phyloP scores from a whole-genome alignment of 1,139 yeast species.

The Suhomyces wounanorum region DNA sequence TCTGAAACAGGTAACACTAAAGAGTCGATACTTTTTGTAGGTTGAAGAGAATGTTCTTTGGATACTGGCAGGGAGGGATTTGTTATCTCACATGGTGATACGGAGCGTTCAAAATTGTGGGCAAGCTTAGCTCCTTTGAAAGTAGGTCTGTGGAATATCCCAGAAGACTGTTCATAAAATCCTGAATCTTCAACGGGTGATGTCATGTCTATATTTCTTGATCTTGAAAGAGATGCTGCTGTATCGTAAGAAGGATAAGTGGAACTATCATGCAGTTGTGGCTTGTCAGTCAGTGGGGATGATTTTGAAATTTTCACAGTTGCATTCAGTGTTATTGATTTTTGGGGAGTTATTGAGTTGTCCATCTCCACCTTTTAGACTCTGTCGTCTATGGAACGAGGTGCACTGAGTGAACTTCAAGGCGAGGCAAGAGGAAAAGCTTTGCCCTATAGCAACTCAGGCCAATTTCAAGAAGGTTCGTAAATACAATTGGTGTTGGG shows the following conservation, averaged over 20 bases:
- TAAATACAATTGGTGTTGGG: neutral
- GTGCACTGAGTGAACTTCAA: neutral
- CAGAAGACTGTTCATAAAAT: slow-evolving; percentile 1
- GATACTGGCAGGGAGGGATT: slow-evolving; percentile 10
- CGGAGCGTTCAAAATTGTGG: slow-evolving; percentile 27
- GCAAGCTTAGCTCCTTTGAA: slow-evolving; percentile 18
- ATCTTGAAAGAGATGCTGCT: neutral
- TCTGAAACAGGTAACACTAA: neutral
- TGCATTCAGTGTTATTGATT: neutral
- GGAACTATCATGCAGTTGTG: neutral
- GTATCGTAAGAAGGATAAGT: neutral
- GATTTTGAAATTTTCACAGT: neutral
- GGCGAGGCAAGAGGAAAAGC: neutral
- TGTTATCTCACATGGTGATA: slow-evolving; percentile 30
- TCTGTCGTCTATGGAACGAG: neutral
- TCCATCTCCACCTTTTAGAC: neutral
- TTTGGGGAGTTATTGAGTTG: neutral
- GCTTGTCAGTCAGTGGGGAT: neutral
- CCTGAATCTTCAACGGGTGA: neutral
- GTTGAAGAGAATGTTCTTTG: slow-evolving; percentile 2
- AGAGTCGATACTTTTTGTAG: slow-evolving; percentile 8
- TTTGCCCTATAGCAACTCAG: neutral
- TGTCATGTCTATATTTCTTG: neutral
- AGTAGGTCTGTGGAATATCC: slow-evolving; percentile 26
- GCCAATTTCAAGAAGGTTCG: neutral